These are phyloP conservation scores for Haematococcus lacustris DNA, from an alignment of 139 green algal genomes.

Conservation along the genomic window DNA sequence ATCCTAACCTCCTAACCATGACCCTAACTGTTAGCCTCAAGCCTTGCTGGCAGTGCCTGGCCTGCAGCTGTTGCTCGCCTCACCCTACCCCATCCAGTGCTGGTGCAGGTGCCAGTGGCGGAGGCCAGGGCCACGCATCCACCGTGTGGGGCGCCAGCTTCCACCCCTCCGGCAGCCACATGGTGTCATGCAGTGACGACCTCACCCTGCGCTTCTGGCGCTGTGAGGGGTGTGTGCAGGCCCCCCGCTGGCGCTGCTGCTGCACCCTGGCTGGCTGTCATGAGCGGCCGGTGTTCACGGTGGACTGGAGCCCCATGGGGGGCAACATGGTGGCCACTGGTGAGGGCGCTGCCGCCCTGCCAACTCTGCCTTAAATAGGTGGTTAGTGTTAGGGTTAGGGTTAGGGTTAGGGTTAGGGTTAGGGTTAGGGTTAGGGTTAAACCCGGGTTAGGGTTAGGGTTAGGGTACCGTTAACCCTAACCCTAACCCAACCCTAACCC, in stretches of 20 bases:
- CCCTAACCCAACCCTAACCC: no score
- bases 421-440: no score
- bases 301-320: slow-evolving; percentile 60
- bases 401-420: no score
- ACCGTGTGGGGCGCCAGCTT: slow-evolving; percentile 85
- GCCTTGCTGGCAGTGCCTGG: no score
- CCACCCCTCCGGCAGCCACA: slow-evolving; percentile 35
- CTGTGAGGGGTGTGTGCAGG: not conserved
- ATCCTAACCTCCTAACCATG: not conserved
- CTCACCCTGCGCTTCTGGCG: slow-evolving; percentile 23
- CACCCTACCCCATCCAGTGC: not conserved
- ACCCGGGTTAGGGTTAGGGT: no score
- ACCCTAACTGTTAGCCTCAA: not conserved
- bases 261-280: slow-evolving; percentile 61
- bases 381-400: not conserved
- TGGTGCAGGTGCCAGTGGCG: not conserved
- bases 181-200: slow-evolving; percentile 85
- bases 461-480: no score
- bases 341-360: slow-evolving; percentile 3
- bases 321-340: slow-evolving; percentile 52
- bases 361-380: not conserved
- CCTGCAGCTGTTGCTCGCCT: not conserved
- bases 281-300: slow-evolving; percentile 61
- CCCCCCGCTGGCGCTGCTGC: slow-evolving; percentile 31
- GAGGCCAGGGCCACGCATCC: slow-evolving; percentile 57